Conservation (phyloP, 345 rosid genomes). For the Melaleuca alternifolia region DNA sequence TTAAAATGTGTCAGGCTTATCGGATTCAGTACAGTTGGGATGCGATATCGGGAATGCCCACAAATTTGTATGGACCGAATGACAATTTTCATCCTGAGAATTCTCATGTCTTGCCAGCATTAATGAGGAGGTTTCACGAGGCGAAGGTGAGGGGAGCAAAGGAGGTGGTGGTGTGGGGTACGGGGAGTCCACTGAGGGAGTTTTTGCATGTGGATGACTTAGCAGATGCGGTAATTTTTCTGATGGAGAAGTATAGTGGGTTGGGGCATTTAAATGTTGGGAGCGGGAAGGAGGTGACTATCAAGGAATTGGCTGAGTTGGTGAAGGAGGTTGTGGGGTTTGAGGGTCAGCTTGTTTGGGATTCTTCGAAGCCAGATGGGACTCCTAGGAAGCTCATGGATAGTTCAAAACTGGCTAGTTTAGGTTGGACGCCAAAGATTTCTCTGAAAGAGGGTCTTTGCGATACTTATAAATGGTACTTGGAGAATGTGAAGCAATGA, state of each 20-base stretch:
- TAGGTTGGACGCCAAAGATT: conserved; percentile 81
- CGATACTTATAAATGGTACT: conserved; percentile 83
- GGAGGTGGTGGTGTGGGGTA: conserved; percentile 96
- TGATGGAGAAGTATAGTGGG: conserved; percentile 74
- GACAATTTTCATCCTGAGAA: conserved; percentile 93
- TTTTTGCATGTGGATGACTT: conserved; percentile 93
- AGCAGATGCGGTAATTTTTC: conserved; percentile 79
- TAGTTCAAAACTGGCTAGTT: conserved; percentile 57
- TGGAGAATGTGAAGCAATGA: conserved; percentile 52
- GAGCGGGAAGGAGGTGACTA: conserved; percentile 83
- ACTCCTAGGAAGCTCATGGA: conserved; percentile 98
- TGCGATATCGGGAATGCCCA: conserved; percentile 92
- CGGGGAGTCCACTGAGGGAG: conserved; percentile 88
- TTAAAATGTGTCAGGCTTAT: conserved; percentile 94
- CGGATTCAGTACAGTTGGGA: conserved; percentile 67
- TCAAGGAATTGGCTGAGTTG: conserved; percentile 85
- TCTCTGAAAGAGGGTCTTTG: conserved; percentile 66
- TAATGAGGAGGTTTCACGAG: conserved; percentile 83
- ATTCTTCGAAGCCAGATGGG: conserved; percentile 74
- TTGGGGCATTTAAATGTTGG: conserved; percentile 84
- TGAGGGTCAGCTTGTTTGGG: conserved; percentile 83
- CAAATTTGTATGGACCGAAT: conserved; percentile 77
- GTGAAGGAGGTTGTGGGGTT: conserved; percentile 90
- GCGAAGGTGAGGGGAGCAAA: conserved; percentile 63
- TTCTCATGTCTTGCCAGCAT: conserved; percentile 87